These are phyloP conservation scores for Colletotrichum destructivum DNA, from an alignment of 2,329 filamentous ascomycete genomes.

Conservation along the genomic window DNA sequence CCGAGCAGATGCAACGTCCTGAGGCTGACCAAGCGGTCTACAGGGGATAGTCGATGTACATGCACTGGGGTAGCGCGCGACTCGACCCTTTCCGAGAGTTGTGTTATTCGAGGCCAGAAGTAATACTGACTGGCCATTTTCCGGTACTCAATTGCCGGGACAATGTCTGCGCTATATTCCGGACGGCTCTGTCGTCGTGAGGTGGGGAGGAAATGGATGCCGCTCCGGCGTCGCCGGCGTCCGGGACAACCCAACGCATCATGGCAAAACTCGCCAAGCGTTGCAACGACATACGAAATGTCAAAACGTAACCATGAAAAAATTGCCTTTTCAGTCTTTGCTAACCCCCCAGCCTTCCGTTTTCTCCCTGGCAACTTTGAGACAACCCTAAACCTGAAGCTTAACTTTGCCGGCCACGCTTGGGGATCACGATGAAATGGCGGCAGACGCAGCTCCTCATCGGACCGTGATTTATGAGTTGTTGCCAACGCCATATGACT, in stretches of 20 bases:
- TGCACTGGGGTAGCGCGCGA: background rate
- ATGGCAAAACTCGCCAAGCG: background rate
- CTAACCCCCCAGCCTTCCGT: background rate
- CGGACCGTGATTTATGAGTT: background rate
- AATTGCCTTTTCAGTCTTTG: background rate
- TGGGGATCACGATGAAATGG: no score
- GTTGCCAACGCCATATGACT: background rate
- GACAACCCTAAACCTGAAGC: conserved; percentile 20
- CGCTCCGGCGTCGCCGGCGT: conserved; percentile 38
- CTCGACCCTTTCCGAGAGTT: background rate
- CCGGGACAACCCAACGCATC: background rate
- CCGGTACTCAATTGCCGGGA: conserved; percentile 14
- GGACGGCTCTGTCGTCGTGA: conserved; percentile 14
- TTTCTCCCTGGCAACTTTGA: background rate
- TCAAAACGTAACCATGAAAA: background rate
- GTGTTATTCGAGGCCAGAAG: conserved; percentile 1
- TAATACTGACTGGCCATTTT: conserved; percentile 15
- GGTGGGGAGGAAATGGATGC: conserved; percentile 5
- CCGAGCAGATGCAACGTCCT: background rate
- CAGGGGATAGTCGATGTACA: background rate
- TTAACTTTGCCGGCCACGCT: conserved; percentile 11
- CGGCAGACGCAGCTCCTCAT: background rate
- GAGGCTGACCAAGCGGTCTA: conserved; percentile 14
- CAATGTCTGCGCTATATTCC: conserved; percentile 23
- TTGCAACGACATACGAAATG: background rate